These are phyloP conservation scores for Ustilago hordei DNA, from an alignment of 1,284 basidiomycete genomes.

Conservation along the genomic window DNA sequence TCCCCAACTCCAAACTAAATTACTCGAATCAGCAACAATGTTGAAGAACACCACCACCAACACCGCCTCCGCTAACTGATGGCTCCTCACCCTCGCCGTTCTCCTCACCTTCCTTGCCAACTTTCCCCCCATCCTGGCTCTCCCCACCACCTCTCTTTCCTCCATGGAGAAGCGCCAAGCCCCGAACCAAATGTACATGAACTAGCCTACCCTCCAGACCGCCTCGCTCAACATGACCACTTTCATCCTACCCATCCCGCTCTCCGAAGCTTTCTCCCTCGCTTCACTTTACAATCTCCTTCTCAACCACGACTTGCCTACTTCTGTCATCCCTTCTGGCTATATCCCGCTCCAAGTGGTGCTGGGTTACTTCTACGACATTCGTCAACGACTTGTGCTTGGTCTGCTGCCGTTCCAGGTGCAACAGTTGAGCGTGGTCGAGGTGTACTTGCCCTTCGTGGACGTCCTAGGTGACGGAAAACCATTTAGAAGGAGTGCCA, in stretches of 20 bases:
- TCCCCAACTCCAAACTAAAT: background rate
- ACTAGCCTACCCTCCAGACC: constrained; percentile 17
- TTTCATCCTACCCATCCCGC: constrained; percentile 26
- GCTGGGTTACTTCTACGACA: constrained; percentile 21
- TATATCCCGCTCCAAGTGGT: constrained; percentile 20
- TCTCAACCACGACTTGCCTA: constrained; percentile 15
- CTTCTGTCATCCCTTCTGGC: constrained; percentile 22
- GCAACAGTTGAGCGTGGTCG: constrained; percentile 18
- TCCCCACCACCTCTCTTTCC: background rate
- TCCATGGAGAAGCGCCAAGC: constrained; percentile 19
- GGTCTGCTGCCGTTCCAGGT: constrained; percentile 21
- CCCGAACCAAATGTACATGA: constrained; percentile 24
- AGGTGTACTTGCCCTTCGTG: constrained; percentile 25
- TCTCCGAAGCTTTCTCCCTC: constrained; percentile 17
- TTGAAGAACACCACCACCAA: background rate
- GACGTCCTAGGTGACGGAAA: constrained; percentile 19
- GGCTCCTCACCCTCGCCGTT: constrained; percentile 1
- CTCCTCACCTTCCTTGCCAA: constrained; percentile 6
- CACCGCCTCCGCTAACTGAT: background rate
- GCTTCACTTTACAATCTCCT: constrained; percentile 21
- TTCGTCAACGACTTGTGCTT: constrained; percentile 14
- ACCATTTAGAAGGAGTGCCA: constrained; percentile 19
- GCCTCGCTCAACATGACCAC: constrained; percentile 31
- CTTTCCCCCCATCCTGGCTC: background rate
- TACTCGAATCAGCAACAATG: constrained; percentile 3